Conservation (phyloP, 306 rosid species). For the Ceratonia siliqua region DNA sequence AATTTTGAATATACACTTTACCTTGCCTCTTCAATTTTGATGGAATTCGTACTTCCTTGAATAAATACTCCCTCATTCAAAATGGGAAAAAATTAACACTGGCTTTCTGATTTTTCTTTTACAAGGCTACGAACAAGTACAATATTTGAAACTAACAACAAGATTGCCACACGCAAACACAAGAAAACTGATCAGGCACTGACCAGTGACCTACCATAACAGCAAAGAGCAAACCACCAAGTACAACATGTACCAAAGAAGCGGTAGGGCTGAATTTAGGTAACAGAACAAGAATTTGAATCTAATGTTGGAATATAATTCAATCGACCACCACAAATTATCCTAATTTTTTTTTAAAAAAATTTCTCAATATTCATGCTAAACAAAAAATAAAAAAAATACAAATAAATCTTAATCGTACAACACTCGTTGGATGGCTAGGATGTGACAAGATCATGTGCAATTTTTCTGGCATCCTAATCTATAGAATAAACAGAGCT, state of each 20-base stretch:
- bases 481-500: too few relatives aligned
- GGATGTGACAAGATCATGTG: too few relatives aligned
- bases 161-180: conserved; percentile 40
- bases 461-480: too few relatives aligned
- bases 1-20: conserved; percentile 30
- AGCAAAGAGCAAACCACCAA: conserved; percentile 44
- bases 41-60: conserved; percentile 23
- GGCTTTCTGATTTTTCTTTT: conserved; percentile 46
- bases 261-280: conserved; percentile 34
- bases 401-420: too few relatives aligned
- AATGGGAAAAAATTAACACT: not conserved
- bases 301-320: too few relatives aligned
- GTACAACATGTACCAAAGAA: conserved; percentile 38
- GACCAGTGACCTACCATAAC: conserved; percentile 34
- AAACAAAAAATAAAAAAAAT: too few relatives aligned
- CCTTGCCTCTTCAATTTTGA: conserved; percentile 13
- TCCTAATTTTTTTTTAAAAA: too few relatives aligned
- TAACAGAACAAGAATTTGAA: conserved; percentile 31
- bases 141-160: conserved; percentile 40
- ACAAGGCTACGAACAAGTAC: conserved; percentile 56
- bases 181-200: conserved; percentile 45
- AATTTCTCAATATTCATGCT: too few relatives aligned
- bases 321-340: too few relatives aligned
- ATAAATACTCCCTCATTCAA: conserved; percentile 31
- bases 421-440: too few relatives aligned